phyloP scores from a whole-genome alignment of 1,284 basidiomycete species.

The Ceraceosorus guamensis region DNA sequence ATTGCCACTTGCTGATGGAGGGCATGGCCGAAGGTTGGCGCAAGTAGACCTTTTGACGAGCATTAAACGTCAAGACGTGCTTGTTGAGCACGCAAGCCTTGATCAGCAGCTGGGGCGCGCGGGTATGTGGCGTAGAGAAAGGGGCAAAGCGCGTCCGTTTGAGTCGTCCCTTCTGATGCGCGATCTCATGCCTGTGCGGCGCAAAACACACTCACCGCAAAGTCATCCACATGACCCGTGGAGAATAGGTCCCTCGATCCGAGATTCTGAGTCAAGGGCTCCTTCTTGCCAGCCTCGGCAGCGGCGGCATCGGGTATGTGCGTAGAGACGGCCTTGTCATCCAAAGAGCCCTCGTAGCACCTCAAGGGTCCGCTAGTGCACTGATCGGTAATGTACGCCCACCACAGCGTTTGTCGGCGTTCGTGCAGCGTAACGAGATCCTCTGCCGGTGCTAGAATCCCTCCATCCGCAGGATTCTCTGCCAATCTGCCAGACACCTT shows the following conservation, averaged over 20 bases:
- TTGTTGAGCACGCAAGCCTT: constrained; percentile 10
- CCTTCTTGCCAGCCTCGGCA: constrained; percentile 11
- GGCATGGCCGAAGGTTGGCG: constrained; percentile 3
- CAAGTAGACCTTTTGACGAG: constrained; percentile 1
- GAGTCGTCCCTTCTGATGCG: too few relatives aligned
- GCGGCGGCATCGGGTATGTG: constrained; percentile 8
- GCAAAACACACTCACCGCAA: too few relatives aligned
- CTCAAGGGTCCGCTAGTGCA: constrained; percentile 2
- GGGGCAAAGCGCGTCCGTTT: too few relatives aligned
- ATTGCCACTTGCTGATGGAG: constrained; percentile 9
- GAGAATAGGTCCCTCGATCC: constrained; percentile 13
- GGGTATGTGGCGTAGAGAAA: too few relatives aligned
- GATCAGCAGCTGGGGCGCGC: too few relatives aligned
- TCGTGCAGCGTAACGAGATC: constrained; percentile 14
- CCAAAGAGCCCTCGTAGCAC: constrained; percentile 11
- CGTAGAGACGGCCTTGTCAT: constrained; percentile 10
- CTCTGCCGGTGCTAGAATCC: constrained; percentile 1
- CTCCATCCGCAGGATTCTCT: background rate
- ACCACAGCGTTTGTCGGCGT: constrained; percentile 14
- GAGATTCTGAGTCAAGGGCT: constrained; percentile 11
- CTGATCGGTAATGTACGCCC: constrained; percentile 14
- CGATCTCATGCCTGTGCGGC: too few relatives aligned
- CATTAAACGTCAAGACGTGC: background rate
- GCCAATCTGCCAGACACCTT: constrained; percentile 9
- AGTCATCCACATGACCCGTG: constrained; percentile 17